A percentile compares a stretch with the other conserved stretches of the same genome.
These are phyloP conservation scores for Neoboletus brunneissimus DNA, from an alignment of 768 basidiomycete genomes.

Conservation along the genomic window DNA sequence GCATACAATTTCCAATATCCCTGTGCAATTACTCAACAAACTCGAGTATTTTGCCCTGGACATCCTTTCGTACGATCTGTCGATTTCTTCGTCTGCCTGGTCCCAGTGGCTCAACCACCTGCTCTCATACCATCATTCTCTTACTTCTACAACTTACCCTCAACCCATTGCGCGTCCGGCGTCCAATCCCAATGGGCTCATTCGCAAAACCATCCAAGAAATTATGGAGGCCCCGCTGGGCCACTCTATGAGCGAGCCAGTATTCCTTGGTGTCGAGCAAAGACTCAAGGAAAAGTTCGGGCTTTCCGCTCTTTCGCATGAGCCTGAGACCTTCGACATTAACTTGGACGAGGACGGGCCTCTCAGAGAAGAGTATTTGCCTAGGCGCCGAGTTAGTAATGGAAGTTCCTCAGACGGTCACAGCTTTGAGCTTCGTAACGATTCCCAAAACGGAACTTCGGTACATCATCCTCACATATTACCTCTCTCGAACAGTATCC, in stretches of 20 bases:
- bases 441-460: conserved; percentile 1
- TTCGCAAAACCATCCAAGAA: conserved; percentile 69
- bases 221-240: conserved; percentile 51
- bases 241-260: conserved; percentile 44
- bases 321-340: conserved; percentile 60
- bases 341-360: conserved; percentile 84
- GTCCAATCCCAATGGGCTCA: conserved; percentile 63
- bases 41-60: conserved; percentile 71
- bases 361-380: conserved; percentile 76
- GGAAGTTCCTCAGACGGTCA: conserved; percentile 7
- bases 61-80: conserved; percentile 67
- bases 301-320: conserved; percentile 38
- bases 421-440: background rate
- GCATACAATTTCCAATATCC: conserved; percentile 79
- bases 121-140: conserved; percentile 60
- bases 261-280: conserved; percentile 72
- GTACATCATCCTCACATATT: conserved; percentile 8
- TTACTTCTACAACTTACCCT: conserved; percentile 55
- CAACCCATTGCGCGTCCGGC: conserved; percentile 81
- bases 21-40: conserved; percentile 64
- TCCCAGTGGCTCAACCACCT: conserved; percentile 67
- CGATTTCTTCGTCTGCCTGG: conserved; percentile 64
- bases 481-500: conserved; percentile 24
- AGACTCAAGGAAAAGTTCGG: conserved; percentile 53
- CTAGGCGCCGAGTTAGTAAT: conserved; percentile 51